Base-by-base conservation (phyloP, 495 filamentous ascomycete species). In the Jackrogersella multiformis region DNA sequence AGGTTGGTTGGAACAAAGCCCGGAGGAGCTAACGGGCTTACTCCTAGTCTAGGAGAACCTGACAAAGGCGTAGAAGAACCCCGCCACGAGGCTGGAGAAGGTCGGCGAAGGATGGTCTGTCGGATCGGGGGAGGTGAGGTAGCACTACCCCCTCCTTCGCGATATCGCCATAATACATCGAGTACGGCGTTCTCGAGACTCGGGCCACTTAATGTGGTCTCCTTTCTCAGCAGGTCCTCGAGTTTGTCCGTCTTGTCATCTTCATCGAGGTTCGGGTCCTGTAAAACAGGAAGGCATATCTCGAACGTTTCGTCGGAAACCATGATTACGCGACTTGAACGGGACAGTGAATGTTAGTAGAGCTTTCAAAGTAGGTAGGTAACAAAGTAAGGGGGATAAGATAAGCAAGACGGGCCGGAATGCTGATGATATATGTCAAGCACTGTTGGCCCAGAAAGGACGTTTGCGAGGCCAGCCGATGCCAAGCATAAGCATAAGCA, bases 201-300 rank as follows among this genome's bases (percentile, higher is more conserved):
- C 64, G 88, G 78, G n/a, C 93, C 94, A 8, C 83, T 85, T 55
- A 98, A 79, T 13, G 84, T 85, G 5, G 92, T 93, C 78, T 93
- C 89, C 58, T 87, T 88, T 76, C 88, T 88, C 62, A 98, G 82
- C 18, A 96, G 82, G 66, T 94, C 92, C 75, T 97, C 93, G 51
- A 97, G 82, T 78, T 89, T 93, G 76, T 99, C 96, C 2, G 90
- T 91, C 81, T 93, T 96, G 64, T 98, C 96, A 74, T 99, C 96
- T 70, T 98, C 96, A 66, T 96, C 92, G 21, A 97, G 79, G 54
- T 78, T 82, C 61, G 86, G 78, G 76, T 97, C 91, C 78, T 94
- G 88, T 44, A 99, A 88, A 74, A 97, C 83, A 28, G 92, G 90
- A 64, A 96, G 87, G 74, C 92, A 97, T 63, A 92, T 84, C 73